Evolutionary conservation across 2,329 filamentous ascomycete genomes (phyloP), one percentile per base, ranked within the genome.

Genomic region (Diplodia intermedia): DNA sequence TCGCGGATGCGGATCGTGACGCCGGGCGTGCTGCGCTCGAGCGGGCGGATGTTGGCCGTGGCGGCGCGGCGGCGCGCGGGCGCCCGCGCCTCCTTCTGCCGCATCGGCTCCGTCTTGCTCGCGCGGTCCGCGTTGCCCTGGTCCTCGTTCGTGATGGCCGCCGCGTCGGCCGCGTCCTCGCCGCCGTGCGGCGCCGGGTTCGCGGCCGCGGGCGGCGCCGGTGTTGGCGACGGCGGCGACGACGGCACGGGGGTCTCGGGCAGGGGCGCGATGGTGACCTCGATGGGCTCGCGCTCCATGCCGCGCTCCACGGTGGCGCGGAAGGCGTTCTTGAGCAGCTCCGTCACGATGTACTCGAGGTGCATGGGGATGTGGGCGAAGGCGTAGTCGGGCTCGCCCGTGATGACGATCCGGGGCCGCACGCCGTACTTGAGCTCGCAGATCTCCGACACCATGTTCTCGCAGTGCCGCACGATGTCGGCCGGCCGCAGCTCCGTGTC

Each of bases 281-380:
- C 92, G 50, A 99, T 86, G 1, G 94, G 92, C 71, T 97, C 91
- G 52, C 87, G 85, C 72, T 91, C 90, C 74, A 88, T 89, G n/a
- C 89, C 89, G 68, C 87, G 90, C 79, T 99, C 95, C 11, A 98
- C 89, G 0, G 93, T 96, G 4, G 95, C 94, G 53, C 95, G 89
- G 82, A 98, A 99, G 0, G 94, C 92, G 76, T 99, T 99, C 80
- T 99, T 99, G 69, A 99, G 86, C 1, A 99, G 86, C 79, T 99
- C 95, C 0, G 94, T 99, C 71, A 97, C 88, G 71, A 99, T 97
- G 79, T 99, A 99, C 80, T 98, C 94, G 29, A 99, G 86, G 79
- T 99, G 95, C 78, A 97, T 95, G 15, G 95, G 95, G 9, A 99
- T 90, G 75, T 96, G 95, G 23, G 94, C 93, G 76, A 99, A 97